Evolutionary conservation across 495 filamentous ascomycete species (phyloP), one percentile per base, ranked within the genome.

Genomic region (Cairneyella variabilis): DNA sequence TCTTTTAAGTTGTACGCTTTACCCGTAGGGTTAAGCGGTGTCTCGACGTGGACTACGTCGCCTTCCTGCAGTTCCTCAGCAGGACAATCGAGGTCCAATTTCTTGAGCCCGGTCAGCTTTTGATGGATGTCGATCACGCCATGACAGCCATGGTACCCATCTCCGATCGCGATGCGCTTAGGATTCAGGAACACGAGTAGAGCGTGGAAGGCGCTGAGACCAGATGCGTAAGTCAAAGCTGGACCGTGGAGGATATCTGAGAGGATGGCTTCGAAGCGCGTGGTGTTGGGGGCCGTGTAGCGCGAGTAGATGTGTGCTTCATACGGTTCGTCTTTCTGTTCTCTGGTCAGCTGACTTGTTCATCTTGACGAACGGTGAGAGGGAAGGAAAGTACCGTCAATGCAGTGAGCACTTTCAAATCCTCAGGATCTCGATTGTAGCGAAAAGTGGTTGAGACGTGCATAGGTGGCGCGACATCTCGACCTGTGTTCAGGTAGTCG

Each of bases 91-190:
- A 93, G 76, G 1, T 74, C 68, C 10, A 96, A 72, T 41, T 83
- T 76, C 53, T 82, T 64, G 17, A 91, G 76, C 0, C 84, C 84
- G 18, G 80, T 88, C 16, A 96, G 77, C 54, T 84, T 84, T 53
- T 73, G 61, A 51, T 92, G 75, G 42, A 98, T 66, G 6, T 66
- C 65, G 49, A 96, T 77, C 17, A 95, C 84, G 50, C 86, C 90
- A 69, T 95, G 90, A 69, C 87, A 92, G 60, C 93, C 93, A 72
- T 98, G 93, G 70, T 98, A 98, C 28, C 88, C 90, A 41, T 76
- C 83, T 28, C 83, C 83, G 57, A 96, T 86, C 59, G 88, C 78
- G 40, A 98, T 79, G 36, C 82, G 80, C 41, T 78, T 78, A 1
- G 93, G 93, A 64, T 90, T 89, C 5, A 93, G 71, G 56, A 83